These are phyloP conservation scores for Neurospora sp. DNA, from an alignment of 495 filamentous ascomycete genomes.

Conservation along the genomic window DNA sequence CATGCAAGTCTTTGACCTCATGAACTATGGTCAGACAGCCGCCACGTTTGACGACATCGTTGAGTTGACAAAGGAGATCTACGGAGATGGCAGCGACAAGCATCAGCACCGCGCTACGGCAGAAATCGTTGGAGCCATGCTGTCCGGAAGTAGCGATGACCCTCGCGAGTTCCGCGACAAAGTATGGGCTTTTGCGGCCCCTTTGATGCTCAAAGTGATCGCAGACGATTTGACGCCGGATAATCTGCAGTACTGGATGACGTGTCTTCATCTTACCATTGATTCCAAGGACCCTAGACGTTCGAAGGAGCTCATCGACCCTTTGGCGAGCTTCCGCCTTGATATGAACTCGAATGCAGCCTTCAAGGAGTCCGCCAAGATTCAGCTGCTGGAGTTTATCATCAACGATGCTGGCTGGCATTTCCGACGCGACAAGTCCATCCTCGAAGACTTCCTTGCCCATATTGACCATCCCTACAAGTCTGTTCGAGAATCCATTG, in stretches of 20 bases:
- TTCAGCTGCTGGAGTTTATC: conserved; percentile 80
- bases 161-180: conserved; percentile 55
- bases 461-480: conserved; percentile 98
- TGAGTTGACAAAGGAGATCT: conserved; percentile 61
- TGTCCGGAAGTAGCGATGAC: conserved; percentile 64
- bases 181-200: conserved; percentile 85
- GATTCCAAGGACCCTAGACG: conserved; percentile 74
- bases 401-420: conserved; percentile 91
- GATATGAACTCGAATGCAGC: conserved; percentile 94
- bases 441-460: conserved; percentile 75
- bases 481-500: conserved; percentile 89
- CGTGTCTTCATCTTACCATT: conserved; percentile 78
- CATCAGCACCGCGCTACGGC: conserved; percentile 95
- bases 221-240: conserved; percentile 87
- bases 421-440: conserved; percentile 82
- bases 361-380: conserved; percentile 97
- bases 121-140: conserved; percentile 81
- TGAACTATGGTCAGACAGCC: conserved; percentile 60
- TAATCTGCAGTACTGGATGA: conserved; percentile 88
- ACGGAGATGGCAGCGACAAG: conserved; percentile 90
- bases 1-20: conserved; percentile 78
- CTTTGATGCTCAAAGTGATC: conserved; percentile 77
- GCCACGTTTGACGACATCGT: conserved; percentile 84
- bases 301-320: conserved; percentile 75
- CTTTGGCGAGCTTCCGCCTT: conserved; percentile 73